These are phyloP conservation scores for Dactylella cylindrospora DNA, from an alignment of 2,329 filamentous ascomycete species.

Conservation along the genomic window DNA sequence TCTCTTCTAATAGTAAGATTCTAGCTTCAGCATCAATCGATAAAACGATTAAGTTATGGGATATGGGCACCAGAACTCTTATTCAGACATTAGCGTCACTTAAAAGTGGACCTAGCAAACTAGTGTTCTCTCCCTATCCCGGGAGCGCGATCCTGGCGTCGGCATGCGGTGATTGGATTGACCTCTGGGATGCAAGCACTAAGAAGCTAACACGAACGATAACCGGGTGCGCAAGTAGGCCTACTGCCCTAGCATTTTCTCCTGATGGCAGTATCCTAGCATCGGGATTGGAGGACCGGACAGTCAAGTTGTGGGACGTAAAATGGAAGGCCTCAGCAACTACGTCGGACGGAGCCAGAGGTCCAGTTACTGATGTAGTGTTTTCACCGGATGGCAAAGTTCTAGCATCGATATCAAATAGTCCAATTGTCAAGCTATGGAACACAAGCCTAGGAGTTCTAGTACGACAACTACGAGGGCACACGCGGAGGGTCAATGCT, in stretches of 20 bases:
- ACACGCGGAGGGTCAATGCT: neutral
- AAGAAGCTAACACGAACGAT: conserved; percentile 51
- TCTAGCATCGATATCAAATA: conserved; percentile 28
- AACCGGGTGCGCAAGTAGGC: neutral
- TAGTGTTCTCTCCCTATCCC: no score
- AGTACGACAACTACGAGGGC: conserved; percentile 62
- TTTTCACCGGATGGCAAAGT: conserved; percentile 5
- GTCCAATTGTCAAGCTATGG: neutral
- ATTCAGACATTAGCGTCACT: no score
- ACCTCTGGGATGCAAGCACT: conserved; percentile 50
- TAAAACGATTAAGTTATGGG: conserved; percentile 5
- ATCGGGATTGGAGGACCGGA: conserved; percentile 44
- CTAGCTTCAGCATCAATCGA: conserved; percentile 55
- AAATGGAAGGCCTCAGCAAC: neutral
- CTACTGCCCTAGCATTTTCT: conserved; percentile 39
- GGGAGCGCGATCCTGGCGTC: no score
- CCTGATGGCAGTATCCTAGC: conserved; percentile 27
- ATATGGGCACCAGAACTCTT: no score
- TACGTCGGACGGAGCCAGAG: conserved; percentile 47
- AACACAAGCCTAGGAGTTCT: neutral
- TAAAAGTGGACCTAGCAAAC: no score
- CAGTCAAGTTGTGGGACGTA: neutral
- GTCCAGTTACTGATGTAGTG: neutral
- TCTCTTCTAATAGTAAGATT: conserved; percentile 90
- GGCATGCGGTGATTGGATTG: no score